Conservation (phyloP, 371 early-diverging fungal species). For the Lichtheimia corymbifera region DNA sequence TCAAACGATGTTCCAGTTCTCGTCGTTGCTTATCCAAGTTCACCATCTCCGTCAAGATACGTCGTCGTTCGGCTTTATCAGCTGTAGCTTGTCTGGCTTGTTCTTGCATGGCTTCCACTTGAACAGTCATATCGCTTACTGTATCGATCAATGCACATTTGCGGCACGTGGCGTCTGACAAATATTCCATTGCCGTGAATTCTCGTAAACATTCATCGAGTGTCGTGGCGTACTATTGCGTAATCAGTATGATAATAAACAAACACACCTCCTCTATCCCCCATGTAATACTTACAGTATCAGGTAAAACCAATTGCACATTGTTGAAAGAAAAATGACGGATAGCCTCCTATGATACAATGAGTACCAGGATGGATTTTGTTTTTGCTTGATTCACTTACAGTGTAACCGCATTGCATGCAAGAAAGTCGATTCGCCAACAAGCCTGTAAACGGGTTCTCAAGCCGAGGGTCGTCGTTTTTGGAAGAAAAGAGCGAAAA, state of each 20-base stretch:
- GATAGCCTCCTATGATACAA: conserved; percentile 57
- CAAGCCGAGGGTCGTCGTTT: conserved; percentile 3
- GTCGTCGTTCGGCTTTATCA: conserved; percentile 21
- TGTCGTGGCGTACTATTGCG: conserved; percentile 47
- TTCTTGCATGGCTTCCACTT: conserved; percentile 46
- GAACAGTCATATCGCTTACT: conserved; percentile 16
- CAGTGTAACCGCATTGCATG: conserved; percentile 74
- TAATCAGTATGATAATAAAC: neutral
- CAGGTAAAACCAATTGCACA: conserved; percentile 65
- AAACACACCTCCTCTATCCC: neutral
- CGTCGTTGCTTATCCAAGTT: conserved; percentile 27
- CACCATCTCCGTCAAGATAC: conserved; percentile 27
- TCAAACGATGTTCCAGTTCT: conserved; percentile 13
- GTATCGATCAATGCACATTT: conserved; percentile 69
- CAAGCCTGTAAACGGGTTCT: conserved; percentile 71
- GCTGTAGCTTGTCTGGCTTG: conserved; percentile 42
- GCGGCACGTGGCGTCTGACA: conserved; percentile 73
- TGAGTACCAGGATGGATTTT: neutral
- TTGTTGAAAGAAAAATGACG: conserved; percentile 77
- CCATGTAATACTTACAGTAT: conserved; percentile 34
- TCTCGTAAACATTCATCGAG: conserved; percentile 65
- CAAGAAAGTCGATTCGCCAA: conserved; percentile 75
- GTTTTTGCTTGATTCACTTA: conserved; percentile 16
- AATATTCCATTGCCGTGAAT: conserved; percentile 67
- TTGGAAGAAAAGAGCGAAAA: neutral